Percentiles rank a stretch among this genome's conserved stretches.
These are phyloP conservation scores for Incumbomyces delicatus DNA, from an alignment of 2,329 filamentous ascomycete genomes.

Conservation along the genomic window DNA sequence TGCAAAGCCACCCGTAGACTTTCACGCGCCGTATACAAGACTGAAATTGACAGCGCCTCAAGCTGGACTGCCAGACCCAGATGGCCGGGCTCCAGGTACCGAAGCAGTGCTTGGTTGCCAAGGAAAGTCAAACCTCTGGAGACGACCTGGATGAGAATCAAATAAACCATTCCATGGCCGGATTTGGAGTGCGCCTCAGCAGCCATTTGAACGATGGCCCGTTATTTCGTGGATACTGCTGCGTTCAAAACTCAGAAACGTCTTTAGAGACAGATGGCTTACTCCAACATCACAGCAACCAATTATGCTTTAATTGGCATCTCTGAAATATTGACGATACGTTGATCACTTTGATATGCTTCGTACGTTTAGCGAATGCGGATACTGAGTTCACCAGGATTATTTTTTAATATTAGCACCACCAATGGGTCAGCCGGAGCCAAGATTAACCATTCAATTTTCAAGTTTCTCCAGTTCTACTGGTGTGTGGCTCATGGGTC, in stretches of 20 bases:
- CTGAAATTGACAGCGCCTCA: slow-evolving; percentile 82
- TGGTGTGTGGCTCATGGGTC: no score
- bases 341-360: no score
- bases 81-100: slow-evolving; percentile 73
- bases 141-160: slow-evolving; percentile 77
- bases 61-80: slow-evolving; percentile 82
- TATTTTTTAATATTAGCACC: no score
- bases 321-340: no score
- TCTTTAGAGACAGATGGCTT: no score
- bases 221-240: neutral
- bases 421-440: no score
- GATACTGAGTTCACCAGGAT: no score
- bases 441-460: no score
- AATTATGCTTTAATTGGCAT: no score
- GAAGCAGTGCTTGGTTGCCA: slow-evolving; percentile 83
- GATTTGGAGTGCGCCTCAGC: neutral
- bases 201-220: neutral
- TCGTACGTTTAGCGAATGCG: no score
- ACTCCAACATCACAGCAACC: no score
- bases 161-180: slow-evolving; percentile 66
- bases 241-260: neutral
- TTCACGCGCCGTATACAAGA: slow-evolving; percentile 91
- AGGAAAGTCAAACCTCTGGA: slow-evolving; percentile 85
- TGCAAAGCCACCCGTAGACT: slow-evolving; percentile 86
- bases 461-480: no score